phyloP scores from a whole-genome alignment of 192 early-diverging fungal genomes.

The Coemansia aciculifera region DNA sequence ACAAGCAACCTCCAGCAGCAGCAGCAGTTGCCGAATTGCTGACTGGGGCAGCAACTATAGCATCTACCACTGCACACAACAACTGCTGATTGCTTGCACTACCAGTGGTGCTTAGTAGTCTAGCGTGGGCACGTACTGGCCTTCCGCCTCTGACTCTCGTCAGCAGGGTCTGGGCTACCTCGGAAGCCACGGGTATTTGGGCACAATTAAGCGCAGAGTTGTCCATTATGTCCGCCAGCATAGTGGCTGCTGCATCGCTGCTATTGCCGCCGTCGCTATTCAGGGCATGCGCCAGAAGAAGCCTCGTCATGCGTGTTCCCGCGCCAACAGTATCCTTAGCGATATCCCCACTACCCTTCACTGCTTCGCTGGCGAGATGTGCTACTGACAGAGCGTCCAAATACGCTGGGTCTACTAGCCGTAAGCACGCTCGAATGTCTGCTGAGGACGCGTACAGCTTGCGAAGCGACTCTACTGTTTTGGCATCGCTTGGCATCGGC shows the following conservation, averaged over 20 bases:
- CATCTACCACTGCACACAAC: background rate
- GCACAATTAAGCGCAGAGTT: conserved; percentile 5
- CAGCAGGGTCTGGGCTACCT: background rate
- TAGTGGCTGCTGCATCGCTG: conserved; percentile 12
- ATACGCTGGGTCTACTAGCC: conserved; percentile 32
- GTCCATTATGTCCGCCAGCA: conserved; percentile 24
- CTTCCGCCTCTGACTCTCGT: background rate
- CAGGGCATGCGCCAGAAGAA: conserved; percentile 4
- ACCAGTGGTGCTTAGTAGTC: background rate
- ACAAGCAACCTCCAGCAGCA: background rate
- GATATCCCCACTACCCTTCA: background rate
- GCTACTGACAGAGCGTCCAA: conserved; percentile 16
- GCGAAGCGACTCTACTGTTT: conserved; percentile 1
- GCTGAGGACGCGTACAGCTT: conserved; percentile 11
- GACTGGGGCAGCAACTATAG: conserved; percentile 3
- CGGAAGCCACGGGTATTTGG: background rate
- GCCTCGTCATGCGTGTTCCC: conserved; percentile 15
- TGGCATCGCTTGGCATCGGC: background rate
- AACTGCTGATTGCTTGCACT: background rate
- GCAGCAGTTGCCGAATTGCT: too few relatives aligned
- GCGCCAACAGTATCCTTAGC: background rate
- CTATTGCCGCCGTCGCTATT: background rate
- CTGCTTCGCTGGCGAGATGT: background rate
- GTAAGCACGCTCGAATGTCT: conserved; percentile 32
- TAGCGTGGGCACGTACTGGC: conserved; percentile 1